These are phyloP conservation scores for Ogataea henricii DNA, from an alignment of 805 yeast species.

Conservation along the genomic window DNA sequence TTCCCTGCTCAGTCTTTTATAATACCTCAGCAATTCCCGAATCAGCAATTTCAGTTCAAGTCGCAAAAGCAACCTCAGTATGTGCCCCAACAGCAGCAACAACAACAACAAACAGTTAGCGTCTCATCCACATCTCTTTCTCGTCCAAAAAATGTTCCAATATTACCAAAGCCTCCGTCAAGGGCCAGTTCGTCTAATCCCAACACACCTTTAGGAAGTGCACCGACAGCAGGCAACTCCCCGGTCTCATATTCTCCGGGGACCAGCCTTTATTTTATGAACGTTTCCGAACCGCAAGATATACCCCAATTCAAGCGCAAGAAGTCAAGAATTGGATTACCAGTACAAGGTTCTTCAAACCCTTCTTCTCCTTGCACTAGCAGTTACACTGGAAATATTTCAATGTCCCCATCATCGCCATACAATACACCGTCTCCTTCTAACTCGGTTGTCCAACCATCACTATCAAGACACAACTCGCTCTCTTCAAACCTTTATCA, in stretches of 20 bases:
- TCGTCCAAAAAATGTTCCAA: slow-evolving; percentile 36
- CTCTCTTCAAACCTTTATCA: slow-evolving; percentile 7
- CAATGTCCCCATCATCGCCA: slow-evolving; percentile 9
- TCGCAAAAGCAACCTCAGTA: slow-evolving; percentile 9
- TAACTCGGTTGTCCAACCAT: background rate
- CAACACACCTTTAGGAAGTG: slow-evolving; percentile 26
- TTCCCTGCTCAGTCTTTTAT: slow-evolving; percentile 15
- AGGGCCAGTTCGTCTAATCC: slow-evolving; percentile 16
- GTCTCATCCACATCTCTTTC: slow-evolving; percentile 1
- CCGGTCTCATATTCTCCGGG: slow-evolving; percentile 20
- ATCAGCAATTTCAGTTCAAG: slow-evolving; percentile 7
- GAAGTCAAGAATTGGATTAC: slow-evolving; percentile 27
- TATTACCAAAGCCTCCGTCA: slow-evolving; percentile 35
- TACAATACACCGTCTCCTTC: slow-evolving; percentile 6
- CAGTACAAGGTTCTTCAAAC: slow-evolving; percentile 20
- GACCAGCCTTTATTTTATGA: slow-evolving; percentile 14
- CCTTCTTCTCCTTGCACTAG: slow-evolving; percentile 30
- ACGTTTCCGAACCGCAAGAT: slow-evolving; percentile 31
- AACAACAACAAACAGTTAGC: background rate
- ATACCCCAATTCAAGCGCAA: slow-evolving; percentile 35
- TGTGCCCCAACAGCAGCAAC: slow-evolving; percentile 7
- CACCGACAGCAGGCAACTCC: slow-evolving; percentile 22
- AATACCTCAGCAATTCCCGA: slow-evolving; percentile 11
- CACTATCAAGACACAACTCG: slow-evolving; percentile 7
- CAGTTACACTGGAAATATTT: background rate